phyloP scores from a whole-genome alignment of 345 rosid species.

The Citrus sp. region DNA sequence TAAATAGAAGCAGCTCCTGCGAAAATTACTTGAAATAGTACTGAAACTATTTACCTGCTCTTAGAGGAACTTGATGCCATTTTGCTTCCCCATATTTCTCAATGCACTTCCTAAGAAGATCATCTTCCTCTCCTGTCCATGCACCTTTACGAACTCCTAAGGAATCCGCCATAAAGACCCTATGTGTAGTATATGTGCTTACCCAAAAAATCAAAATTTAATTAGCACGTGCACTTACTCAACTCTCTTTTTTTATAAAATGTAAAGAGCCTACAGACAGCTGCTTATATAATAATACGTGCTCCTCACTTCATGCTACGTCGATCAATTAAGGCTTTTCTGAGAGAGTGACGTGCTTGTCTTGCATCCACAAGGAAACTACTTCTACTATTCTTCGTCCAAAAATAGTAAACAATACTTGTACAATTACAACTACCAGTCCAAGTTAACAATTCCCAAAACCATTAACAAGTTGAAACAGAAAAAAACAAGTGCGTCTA shows the following conservation, averaged over 20 bases:
- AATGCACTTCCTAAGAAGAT: conserved; percentile 36
- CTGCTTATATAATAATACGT: no score
- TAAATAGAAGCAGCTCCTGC: no score
- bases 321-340: not conserved
- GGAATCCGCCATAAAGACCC: conserved; percentile 12
- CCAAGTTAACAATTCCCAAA: not conserved
- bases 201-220: not conserved
- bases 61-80: conserved; percentile 44
- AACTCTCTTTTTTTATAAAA: no score
- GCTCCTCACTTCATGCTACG: no score
- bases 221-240: not conserved
- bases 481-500: not conserved
- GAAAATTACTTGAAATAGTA: not conserved
- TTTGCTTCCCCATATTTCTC: conserved; percentile 41
- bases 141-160: conserved; percentile 41
- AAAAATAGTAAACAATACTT: no score
- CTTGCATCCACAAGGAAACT: not conserved
- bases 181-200: not conserved
- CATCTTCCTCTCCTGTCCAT: conserved; percentile 53
- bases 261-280: no score
- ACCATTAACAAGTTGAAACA: no score
- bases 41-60: conserved; percentile 26
- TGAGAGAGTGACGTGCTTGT: not conserved
- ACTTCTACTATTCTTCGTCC: no score
- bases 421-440: not conserved